phyloP scores from a whole-genome alignment of 192 early-diverging fungal genomes.

The Physocladia obscura region DNA sequence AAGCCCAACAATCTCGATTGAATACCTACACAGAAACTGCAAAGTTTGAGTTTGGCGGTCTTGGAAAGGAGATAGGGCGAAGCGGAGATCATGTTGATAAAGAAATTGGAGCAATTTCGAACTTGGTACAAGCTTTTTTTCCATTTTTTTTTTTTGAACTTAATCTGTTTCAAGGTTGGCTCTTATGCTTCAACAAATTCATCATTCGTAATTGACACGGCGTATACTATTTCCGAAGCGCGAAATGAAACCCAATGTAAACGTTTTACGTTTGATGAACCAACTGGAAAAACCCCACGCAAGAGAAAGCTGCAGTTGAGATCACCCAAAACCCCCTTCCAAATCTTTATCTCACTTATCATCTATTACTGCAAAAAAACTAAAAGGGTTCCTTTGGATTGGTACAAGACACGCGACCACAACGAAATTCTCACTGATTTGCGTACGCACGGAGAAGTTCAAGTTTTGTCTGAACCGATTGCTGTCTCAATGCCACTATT shows the following conservation, averaged over 20 bases:
- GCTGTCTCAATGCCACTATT: not conserved
- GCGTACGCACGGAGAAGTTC: not conserved
- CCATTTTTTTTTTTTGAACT: too few relatives aligned
- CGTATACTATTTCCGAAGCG: slow-evolving; percentile 8
- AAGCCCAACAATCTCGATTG: too few relatives aligned
- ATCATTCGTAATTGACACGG: not conserved
- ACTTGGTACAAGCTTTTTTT: too few relatives aligned
- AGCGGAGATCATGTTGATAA: too few relatives aligned
- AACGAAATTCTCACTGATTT: slow-evolving; percentile 5
- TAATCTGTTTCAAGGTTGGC: too few relatives aligned
- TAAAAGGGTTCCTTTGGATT: slow-evolving; percentile 18
- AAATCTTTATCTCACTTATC: not conserved
- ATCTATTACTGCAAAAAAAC: not conserved
- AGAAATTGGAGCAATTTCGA: too few relatives aligned
- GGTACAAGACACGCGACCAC: slow-evolving; percentile 17
- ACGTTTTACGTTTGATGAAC: slow-evolving; percentile 31
- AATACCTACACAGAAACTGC: too few relatives aligned
- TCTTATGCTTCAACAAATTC: too few relatives aligned
- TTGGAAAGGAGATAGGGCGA: too few relatives aligned
- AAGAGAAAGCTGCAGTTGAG: slow-evolving; percentile 35
- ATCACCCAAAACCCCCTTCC: not conserved
- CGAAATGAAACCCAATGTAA: slow-evolving; percentile 35
- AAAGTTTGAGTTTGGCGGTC: too few relatives aligned
- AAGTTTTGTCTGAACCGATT: not conserved
- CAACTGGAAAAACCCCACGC: slow-evolving; percentile 44